These are phyloP conservation scores for Claviceps capensis DNA, from an alignment of 2,329 filamentous ascomycete species.

Conservation along the genomic window DNA sequence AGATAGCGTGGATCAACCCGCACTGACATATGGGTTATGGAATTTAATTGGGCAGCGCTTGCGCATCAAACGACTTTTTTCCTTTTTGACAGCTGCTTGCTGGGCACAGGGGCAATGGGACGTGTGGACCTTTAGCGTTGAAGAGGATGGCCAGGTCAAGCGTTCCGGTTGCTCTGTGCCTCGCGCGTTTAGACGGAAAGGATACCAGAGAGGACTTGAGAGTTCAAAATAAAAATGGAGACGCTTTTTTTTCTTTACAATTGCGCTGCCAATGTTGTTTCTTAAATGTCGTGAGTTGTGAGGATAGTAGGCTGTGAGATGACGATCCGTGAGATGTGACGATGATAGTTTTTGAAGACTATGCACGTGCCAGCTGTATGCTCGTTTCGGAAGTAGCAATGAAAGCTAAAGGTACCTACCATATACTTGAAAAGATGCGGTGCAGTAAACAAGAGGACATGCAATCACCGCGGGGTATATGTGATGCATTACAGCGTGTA, in stretches of 20 bases:
- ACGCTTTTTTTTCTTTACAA: conserved; percentile 3
- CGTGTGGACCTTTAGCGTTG: background rate
- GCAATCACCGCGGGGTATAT: no score
- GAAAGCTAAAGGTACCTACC: no score
- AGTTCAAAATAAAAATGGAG: conserved; percentile 20
- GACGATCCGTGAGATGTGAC: background rate
- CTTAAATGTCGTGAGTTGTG: background rate
- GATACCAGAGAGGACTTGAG: conserved; percentile 27
- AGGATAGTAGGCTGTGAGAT: background rate
- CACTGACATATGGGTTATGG: conserved; percentile 23
- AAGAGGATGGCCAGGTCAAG: background rate
- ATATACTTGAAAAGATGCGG: no score
- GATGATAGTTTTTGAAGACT: no score
- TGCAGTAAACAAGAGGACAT: no score
- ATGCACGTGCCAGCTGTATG: no score
- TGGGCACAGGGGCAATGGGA: background rate
- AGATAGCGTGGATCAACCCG: conserved; percentile 20
- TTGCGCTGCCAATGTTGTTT: background rate
- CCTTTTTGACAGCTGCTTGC: conserved; percentile 12
- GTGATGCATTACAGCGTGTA: no score
- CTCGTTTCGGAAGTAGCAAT: no score
- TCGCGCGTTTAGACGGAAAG: conserved; percentile 10
- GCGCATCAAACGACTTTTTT: conserved; percentile 16
- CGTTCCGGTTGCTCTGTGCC: conserved; percentile 7
- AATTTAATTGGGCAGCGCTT: conserved; percentile 20